These are phyloP conservation scores for Vicia faba DNA, from an alignment of 306 rosid genomes.

Conservation along the genomic window DNA sequence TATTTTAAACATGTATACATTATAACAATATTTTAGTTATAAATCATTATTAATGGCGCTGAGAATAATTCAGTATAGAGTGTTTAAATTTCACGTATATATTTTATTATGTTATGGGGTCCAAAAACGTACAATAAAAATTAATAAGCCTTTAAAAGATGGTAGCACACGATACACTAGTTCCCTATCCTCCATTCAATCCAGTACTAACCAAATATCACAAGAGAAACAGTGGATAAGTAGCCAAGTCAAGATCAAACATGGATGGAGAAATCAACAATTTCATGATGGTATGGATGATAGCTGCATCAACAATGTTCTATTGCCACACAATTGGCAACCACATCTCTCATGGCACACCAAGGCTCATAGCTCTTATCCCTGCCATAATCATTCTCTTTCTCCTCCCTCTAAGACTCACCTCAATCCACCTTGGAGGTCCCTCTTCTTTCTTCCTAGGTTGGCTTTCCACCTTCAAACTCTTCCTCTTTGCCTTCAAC, in stretches of 20 bases:
- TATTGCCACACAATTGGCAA: conserved; percentile 40
- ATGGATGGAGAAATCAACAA: conserved; percentile 45
- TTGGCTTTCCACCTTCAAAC: conserved; percentile 54
- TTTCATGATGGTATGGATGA: conserved; percentile 40
- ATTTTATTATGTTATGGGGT: not conserved
- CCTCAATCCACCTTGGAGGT: conserved; percentile 39
- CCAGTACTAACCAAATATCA: not conserved
- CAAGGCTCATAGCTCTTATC: conserved; percentile 28
- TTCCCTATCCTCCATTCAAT: not conserved
- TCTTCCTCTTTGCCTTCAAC: conserved; percentile 40
- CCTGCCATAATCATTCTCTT: conserved; percentile 38
- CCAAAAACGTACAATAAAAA: not conserved
- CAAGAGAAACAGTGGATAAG: not conserved
- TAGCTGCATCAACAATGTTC: conserved; percentile 36
- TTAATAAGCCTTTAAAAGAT: not conserved
- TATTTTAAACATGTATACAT: no score
- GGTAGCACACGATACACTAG: not conserved
- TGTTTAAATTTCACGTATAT: no score
- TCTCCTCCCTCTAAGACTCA: conserved; percentile 43
- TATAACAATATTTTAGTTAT: no score
- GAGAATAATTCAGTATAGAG: no score
- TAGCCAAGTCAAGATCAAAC: not conserved
- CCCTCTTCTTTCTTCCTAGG: conserved; percentile 39
- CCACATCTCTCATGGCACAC: conserved; percentile 8
- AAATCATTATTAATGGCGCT: no score